Evolutionary conservation across 352 stramenopile genomes (phyloP).

Genomic region (Globisporangium takayamanum): DNA sequence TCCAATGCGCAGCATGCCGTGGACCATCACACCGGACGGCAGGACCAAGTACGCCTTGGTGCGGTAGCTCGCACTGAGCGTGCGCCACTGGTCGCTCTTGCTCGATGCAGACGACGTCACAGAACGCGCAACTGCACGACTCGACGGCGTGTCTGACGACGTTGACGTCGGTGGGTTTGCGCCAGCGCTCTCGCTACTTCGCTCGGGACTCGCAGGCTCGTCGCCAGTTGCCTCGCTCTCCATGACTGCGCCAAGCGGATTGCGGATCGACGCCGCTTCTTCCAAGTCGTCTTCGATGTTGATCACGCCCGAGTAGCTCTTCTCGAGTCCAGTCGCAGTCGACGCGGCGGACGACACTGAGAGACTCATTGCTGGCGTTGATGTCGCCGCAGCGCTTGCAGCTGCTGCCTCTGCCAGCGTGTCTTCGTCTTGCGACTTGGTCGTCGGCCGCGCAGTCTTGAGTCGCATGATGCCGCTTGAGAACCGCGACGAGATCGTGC

Average conservation of each 20-base stretch:
- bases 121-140: not conserved
- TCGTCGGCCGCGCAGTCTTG: conserved; percentile 12
- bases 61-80: conserved; percentile 47
- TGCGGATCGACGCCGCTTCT: conserved; percentile 10
- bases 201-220: conserved; percentile 10
- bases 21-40: conserved; percentile 63
- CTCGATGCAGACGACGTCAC: conserved; percentile 14
- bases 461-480: conserved; percentile 62
- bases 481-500: conserved; percentile 69
- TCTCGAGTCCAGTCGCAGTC: conserved; percentile 14
- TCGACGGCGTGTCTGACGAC: conserved; percentile 1
- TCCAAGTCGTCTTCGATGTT: conserved; percentile 13
- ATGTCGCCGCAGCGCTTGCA: not conserved
- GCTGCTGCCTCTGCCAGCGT: not conserved
- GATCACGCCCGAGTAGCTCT: conserved; percentile 13
- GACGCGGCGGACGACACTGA: conserved; percentile 9
- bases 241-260: conserved; percentile 12
- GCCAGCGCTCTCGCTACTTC: not conserved
- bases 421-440: conserved; percentile 13
- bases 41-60: conserved; percentile 77
- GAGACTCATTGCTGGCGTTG: conserved; percentile 11
- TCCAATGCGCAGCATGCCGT: conserved; percentile 68
- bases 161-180: not conserved
- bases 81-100: conserved; percentile 66
- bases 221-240: conserved; percentile 9